These are phyloP conservation scores for carrot (Daucus carota) DNA, from an alignment of 129 eudicot species.

Conservation along the genomic window DH1_v3.0 NC_030381.2:54718501-54719000, in stretches of 20 bases:
- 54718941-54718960: background rate
- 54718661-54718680: background rate
- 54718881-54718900: background rate
- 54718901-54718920: background rate
- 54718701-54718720: constrained; percentile 22
- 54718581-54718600: background rate
- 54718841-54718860: background rate
- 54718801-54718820: background rate
- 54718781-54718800: background rate
- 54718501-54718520: background rate
- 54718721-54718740: constrained; percentile 19
- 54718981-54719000: constrained; percentile 12
- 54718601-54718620: background rate
- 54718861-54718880: background rate
- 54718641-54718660: background rate
- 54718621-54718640: background rate
- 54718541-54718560: background rate
- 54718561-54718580: background rate
- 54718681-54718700: constrained; percentile 8
- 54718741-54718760: constrained; percentile 15
- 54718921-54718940: constrained; percentile 2
- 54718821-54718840: background rate
- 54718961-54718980: background rate
- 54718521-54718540: background rate
- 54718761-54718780: constrained; percentile 21